These are phyloP conservation scores for Pleurotus sapidus DNA, from an alignment of 768 basidiomycete genomes.

Conservation along the genomic window DNA sequence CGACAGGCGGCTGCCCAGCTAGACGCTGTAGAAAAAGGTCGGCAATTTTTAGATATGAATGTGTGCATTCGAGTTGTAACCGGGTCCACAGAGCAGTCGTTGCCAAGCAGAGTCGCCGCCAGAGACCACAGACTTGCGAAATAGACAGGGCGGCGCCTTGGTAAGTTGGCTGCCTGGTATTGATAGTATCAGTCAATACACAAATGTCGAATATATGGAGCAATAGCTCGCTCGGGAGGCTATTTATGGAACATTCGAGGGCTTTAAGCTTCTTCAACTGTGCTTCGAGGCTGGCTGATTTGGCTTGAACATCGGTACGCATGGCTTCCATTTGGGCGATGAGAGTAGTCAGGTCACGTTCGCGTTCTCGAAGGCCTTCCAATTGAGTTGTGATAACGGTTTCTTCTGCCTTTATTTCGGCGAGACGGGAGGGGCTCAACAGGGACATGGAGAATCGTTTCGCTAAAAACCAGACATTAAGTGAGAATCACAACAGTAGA, in stretches of 20 bases:
- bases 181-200: conserved; percentile 21
- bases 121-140: conserved; percentile 48
- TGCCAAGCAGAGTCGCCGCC: conserved; percentile 42
- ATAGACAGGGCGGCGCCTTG: conserved; percentile 33
- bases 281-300: neutral
- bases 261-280: conserved; percentile 27
- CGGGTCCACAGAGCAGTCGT: conserved; percentile 45
- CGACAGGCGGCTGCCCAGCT: conserved; percentile 33
- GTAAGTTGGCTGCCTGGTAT: conserved; percentile 12
- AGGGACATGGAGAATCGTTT: neutral
- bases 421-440: neutral
- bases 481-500: too few relatives aligned
- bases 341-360: neutral
- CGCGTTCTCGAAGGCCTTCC: neutral
- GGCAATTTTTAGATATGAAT: conserved; percentile 23
- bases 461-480: too few relatives aligned
- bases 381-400: neutral
- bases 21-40: conserved; percentile 29
- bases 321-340: neutral
- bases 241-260: conserved; percentile 43
- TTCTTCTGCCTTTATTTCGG: neutral
- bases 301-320: neutral
- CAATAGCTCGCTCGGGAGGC: conserved; percentile 49
- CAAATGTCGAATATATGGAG: conserved; percentile 35
- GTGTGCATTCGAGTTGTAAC: conserved; percentile 24